Evolutionary conservation across 768 basidiomycete genomes (phyloP), one percentile per base, ranked within the genome.

Genomic region (Kwoniella sp.): DNA sequence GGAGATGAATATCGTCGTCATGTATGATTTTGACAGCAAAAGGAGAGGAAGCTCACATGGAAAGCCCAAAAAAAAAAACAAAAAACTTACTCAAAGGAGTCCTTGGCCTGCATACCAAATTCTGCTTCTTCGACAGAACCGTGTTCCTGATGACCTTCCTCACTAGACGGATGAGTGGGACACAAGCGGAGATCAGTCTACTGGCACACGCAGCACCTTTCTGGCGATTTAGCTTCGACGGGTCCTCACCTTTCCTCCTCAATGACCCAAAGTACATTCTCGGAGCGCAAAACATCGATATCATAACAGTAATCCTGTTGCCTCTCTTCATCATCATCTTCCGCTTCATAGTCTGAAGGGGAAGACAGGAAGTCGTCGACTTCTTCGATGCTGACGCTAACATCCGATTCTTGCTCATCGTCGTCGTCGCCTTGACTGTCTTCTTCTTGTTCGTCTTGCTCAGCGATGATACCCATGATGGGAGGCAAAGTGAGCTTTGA

Each of bases 401-500:
- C 50, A 9, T 51, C 23, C 4, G 23, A 23, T 9, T 23, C 50
- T 38, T 51, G 12, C 50, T 15, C 29, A 23, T 48, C 25, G 5
- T 47, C 50, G n/a, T 60, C 48, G 1, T 61, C 9, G 26, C 23
- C 56, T 8, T 8, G 4, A 17, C 20, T 26, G 2, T 62, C 61
- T 29, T 63, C 41, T 15, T 56, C 61, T 23, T 63, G n/a, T 22
- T 57, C 55, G 11, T 54, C 52, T 30, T 31, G 47, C 17, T 55
- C 55, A 4, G 47, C 26, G 13, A 65, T n/a, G 2, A 65, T 30
- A 12, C 51, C 56, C 63, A 65, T 65, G 38, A 65, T 58, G 13
- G 63, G 63, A 11, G 63, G 63, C 12, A 65, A 30, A 12, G 63
- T 54, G 12, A 65, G 28, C 28, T 57, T 30, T 28, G 63, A 65